Evolutionary conservation across 139 green algal genomes (phyloP), one percentile per base, ranked within the genome.

Genomic region (Chlorella sp.): DNA sequence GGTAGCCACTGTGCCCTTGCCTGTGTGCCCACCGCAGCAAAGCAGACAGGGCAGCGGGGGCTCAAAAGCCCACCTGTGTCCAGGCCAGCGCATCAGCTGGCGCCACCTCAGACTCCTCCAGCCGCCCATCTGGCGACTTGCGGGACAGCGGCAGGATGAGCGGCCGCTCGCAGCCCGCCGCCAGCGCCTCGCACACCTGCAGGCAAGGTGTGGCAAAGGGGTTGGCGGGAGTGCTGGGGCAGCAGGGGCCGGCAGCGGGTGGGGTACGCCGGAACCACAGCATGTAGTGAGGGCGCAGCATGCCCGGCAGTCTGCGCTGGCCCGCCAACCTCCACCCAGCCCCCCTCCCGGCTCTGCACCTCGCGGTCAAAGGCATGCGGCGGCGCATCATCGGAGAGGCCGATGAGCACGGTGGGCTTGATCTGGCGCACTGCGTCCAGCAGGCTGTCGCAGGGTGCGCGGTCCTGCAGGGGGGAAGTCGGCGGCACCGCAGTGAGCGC

Each of bases 401-500:
- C 92, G 36, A 97, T 92, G 25, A 98, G 88, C 36, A 97, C 93
- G 0, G 92, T 95, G 17, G 95, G 95, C 81, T 95, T 91, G n/a
- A 98, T 68, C 28, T 87, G 67, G 51, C 92, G 81, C 15, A 98
- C 93, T 3, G 95, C 90, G 0, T 87, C 78, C 15, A 90, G 36
- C 34, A 98, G 88, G 88, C 93, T 90, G 16, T 74, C 63, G 73
- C 78, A 90, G 30, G 56, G 41, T 1, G 85, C 76, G 11, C 76
- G 80, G 34, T 91, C 83, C 60, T 83, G 67, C n/a, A 7, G 75
- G 34, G n/a, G 16, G 16, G 9, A 32, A 23, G 65, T 1, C 2
- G 51, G 13, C 51, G 44, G 13, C 44, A 9, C 44, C 6, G 44
- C 44, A 51, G n/a, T 12, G n/a, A n/a, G n/a, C n/a, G n/a, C n/a